Percentiles rank a stretch among this genome's conserved stretches.
These are phyloP conservation scores for Pseudogymnoascus sp. DNA, from an alignment of 2,329 filamentous ascomycete genomes.

Conservation along the genomic window DNA sequence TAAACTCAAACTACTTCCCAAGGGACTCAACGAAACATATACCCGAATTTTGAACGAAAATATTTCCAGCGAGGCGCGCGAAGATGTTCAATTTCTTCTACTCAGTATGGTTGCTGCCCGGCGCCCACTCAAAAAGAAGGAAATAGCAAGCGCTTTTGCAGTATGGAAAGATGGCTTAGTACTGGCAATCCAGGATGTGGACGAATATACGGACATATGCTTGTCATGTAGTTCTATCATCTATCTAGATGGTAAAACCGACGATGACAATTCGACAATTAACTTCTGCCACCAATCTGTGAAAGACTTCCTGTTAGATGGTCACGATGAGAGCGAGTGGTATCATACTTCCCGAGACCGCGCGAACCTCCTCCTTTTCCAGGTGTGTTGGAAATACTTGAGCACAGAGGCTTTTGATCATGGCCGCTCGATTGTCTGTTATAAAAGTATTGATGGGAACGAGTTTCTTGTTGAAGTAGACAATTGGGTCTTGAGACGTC, in stretches of 20 bases:
- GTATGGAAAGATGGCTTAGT: not conserved
- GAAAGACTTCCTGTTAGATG: not conserved
- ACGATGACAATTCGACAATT: not conserved
- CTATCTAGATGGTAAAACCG: accelerated
- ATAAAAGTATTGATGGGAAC: no score
- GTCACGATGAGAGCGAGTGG: not conserved
- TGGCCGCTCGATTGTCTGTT: no score
- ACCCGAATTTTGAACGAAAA: not conserved
- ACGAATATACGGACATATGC: not conserved
- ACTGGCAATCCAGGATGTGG: not conserved
- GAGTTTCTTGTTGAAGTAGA: no score
- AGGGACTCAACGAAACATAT: not conserved
- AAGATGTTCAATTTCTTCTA: not conserved
- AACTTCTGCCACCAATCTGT: not conserved
- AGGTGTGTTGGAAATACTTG: not conserved
- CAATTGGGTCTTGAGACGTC: not conserved
- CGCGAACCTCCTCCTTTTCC: not conserved
- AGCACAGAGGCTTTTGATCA: not conserved
- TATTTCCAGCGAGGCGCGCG: not conserved
- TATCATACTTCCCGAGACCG: not conserved
- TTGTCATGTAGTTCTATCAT: not conserved
- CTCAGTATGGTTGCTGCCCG: not conserved
- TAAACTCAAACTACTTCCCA: not conserved
- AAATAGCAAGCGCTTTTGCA: not conserved
- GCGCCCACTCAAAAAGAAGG: not conserved